Conservation (phyloP, 805 yeast genomes). For the Starmerella vitae region DNA sequence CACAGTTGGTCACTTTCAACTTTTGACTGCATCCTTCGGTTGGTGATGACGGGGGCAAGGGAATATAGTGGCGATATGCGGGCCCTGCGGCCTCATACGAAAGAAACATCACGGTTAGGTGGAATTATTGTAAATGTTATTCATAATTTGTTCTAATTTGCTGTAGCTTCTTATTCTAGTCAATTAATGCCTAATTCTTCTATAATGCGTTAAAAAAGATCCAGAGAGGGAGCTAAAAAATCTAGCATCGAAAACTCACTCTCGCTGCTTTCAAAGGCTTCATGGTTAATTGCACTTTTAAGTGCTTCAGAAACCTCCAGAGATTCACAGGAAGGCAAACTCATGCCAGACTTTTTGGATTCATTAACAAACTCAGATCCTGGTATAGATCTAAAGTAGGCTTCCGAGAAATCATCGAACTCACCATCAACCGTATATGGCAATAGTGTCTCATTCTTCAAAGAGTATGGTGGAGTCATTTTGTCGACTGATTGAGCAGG, state of each 20-base stretch:
- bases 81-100: no score
- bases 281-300: not conserved
- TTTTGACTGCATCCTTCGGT: not conserved
- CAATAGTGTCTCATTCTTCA: not conserved
- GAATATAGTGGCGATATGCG: no score
- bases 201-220: conserved; percentile 12
- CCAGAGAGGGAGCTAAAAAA: conserved; percentile 11
- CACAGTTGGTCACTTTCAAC: conserved; percentile 19
- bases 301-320: not conserved
- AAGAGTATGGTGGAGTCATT: conserved; percentile 5
- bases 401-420: conserved; percentile 11
- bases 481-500: not conserved
- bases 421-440: conserved; percentile 1
- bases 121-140: no score
- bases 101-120: no score
- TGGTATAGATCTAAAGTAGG: conserved; percentile 7
- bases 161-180: no score
- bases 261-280: not conserved
- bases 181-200: no score
- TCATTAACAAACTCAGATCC: not conserved
- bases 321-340: not conserved
- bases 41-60: no score
- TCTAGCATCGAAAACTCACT: conserved; percentile 12
- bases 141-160: no score
- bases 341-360: not conserved